A percentile compares a stretch with the other conserved stretches of the same genome.
Evolutionary conservation across 495 filamentous ascomycete species (phyloP).

Genomic region (Lasiosphaeria hispida): DNA sequence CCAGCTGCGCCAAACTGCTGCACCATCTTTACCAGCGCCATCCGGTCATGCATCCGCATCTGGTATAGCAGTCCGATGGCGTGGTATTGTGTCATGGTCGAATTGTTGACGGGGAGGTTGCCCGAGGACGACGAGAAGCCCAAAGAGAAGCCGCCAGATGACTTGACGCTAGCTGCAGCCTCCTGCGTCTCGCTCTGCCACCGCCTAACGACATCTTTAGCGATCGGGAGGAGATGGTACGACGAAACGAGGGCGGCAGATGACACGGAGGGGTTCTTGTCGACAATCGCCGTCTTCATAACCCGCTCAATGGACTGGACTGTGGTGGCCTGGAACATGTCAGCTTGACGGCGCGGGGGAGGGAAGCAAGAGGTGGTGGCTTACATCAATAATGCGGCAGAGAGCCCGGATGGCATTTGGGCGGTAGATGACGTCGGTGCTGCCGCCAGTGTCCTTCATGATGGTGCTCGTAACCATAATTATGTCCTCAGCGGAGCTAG

Average conservation of each 20-base stretch:
- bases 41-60: constrained; percentile 95
- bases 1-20: constrained; percentile 93
- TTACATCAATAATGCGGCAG: constrained; percentile 96
- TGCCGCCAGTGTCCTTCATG: constrained; percentile 98
- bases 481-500: constrained; percentile 94
- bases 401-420: constrained; percentile 96
- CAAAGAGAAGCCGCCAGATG: constrained; percentile 81
- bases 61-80: constrained; percentile 97
- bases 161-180: constrained; percentile 85
- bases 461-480: constrained; percentile 99
- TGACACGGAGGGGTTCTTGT: constrained; percentile 97
- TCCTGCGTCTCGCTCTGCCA: constrained; percentile 99
- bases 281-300: constrained; percentile 98
- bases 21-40: constrained; percentile 99
- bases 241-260: constrained; percentile 96
- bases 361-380: constrained; percentile 11
- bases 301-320: constrained; percentile 97
- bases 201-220: constrained; percentile 89
- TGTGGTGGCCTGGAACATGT: constrained; percentile 70
- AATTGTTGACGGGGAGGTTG: constrained; percentile 70
- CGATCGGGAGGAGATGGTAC: constrained; percentile 96
- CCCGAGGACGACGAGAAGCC: constrained; percentile 77
- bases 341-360: constrained; percentile 5
- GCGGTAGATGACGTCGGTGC: constrained; percentile 91
- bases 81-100: constrained; percentile 97